Evolutionary conservation across 208 protist species (phyloP), one percentile per base, ranked within the genome.

Genomic region (Blechomonas ayalai): DNA sequence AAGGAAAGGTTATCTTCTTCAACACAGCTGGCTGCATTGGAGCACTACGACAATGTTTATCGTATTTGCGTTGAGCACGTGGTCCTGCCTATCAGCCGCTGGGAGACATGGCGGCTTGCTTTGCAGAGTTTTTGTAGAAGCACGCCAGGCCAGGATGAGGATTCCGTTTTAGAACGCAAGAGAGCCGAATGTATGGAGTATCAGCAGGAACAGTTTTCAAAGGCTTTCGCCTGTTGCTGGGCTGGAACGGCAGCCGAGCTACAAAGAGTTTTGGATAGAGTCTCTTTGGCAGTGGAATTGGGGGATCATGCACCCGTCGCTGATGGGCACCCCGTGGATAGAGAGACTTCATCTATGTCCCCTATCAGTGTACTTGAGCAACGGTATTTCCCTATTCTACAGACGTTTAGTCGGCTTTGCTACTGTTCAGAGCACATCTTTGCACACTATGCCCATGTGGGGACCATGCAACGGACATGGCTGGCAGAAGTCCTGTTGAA

Each of bases 341-440:
- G 34, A 19, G 36, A 27, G 2, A 18, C 18, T 19, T 10, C 27
- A 2, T 34, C 13, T n/a, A n/a, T n/a, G n/a, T n/a, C 25, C 18
- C 29, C 26, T 6, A 33, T 56, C 28, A 10, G 43, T 20, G 46
- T 42, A 36, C 23, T 66, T 10, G 24, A 40, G 29, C 28, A 27
- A 16, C 42, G 42, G 16, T 66, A 38, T 27, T 57, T 40, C 28
- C 39, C 29, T 32, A 52, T 36, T n/a, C 53, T 82, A 2, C 77
- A 80, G 10, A 43, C 40, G 15, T 88, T 78, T 48, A 43, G 71
- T 8, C 32, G 42, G 4, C 52, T 88, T 3, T 43, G 61, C 1
- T 48, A 60, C 35, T 58, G 72, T 8, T 59, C 72, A 18, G 56
- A 70, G 8, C 79, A 88, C 42, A 53, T 83, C 10, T 80, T 67